These are phyloP conservation scores for Ceriops tagal DNA, from an alignment of 345 rosid genomes.

Conservation along the genomic window DNA sequence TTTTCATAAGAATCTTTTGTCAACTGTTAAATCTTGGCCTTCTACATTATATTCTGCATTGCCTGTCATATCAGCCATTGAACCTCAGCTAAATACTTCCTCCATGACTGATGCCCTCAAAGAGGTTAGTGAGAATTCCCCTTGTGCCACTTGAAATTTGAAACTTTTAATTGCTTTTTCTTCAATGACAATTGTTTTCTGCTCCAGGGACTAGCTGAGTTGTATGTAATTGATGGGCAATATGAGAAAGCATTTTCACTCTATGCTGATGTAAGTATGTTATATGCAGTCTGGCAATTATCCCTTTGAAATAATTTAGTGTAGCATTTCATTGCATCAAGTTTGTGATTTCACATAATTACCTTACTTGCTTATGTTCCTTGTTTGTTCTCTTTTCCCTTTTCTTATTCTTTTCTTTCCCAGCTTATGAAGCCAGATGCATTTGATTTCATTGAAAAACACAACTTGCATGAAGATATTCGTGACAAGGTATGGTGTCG, in stretches of 20 bases:
- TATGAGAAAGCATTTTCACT: conserved; percentile 82
- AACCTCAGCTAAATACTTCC: conserved; percentile 92
- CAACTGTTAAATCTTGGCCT: conserved; percentile 97
- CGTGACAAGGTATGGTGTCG: conserved; percentile 79
- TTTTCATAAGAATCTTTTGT: conserved; percentile 73
- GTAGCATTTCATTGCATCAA: too few species aligned
- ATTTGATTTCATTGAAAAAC: conserved; percentile 81
- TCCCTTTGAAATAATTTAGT: background rate
- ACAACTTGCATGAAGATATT: conserved; percentile 73
- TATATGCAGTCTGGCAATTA: background rate
- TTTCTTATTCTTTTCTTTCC: conserved; percentile 23
- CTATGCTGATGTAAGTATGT: conserved; percentile 90
- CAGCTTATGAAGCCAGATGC: conserved; percentile 95
- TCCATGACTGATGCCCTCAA: conserved; percentile 93
- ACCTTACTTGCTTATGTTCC: background rate
- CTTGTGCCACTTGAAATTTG: conserved; percentile 18
- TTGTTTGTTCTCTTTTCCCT: conserved; percentile 6
- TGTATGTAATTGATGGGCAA: conserved; percentile 84
- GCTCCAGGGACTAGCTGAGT: conserved; percentile 81
- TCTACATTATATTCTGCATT: conserved; percentile 68
- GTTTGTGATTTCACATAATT: too few species aligned
- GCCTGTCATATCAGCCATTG: conserved; percentile 93
- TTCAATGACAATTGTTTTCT: conserved; percentile 22
- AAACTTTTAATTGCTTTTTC: conserved; percentile 17
- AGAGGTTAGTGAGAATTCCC: conserved; percentile 52